Evolutionary conservation across 202 grass and related monocot species (phyloP), one percentile per base, ranked within the genome.

Genomic region (Panicum virgatum): DNA sequence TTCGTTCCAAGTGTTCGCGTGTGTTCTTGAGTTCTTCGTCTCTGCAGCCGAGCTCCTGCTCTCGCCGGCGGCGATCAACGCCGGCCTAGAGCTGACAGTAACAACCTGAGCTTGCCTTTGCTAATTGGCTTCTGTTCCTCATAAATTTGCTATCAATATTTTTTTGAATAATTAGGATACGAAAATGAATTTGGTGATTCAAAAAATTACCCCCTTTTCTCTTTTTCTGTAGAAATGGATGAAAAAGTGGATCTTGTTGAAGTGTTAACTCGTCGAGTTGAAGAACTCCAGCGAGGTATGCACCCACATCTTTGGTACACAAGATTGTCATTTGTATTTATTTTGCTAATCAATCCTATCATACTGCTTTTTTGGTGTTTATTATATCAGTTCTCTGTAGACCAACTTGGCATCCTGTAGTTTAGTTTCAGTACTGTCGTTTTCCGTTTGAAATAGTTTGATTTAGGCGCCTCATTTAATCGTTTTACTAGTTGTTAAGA

Each of bases 211-310:
- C 14, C 30, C 74, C 34, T n/a, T 65, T 87, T 78, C 12, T 82
- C 39, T n/a, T 84, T 15, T 82, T 85, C 36, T 48, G 48, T 61
- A 94, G 88, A 75, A 66, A 84, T 93, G 90, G 92, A 89, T 66
- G 86, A 88, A 39, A 89, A 79, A 64, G 82, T 60, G 65, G 82
- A 80, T 14, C 19, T 70, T 72, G 76, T 87, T 26, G 79, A 94
- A 64, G 74, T 72, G 47, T 80, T 98, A 62, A 87, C 57, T 59
- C 70, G 64, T 54, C 86, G 64, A 74, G 90, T 88, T 69, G 92
- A 94, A 77, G 88, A 94, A 69, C 86, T 98, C 68, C 86, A 94
- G 81, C 67, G 67, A 82, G 95, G 92, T 94, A 94, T 27, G 54
- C 54, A 64, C 19, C 76, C 39, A 73, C 42, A 66, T 78, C n/a